These are phyloP conservation scores for Garcia nutans DNA, from an alignment of 345 rosid genomes.

Conservation along the genomic window DNA sequence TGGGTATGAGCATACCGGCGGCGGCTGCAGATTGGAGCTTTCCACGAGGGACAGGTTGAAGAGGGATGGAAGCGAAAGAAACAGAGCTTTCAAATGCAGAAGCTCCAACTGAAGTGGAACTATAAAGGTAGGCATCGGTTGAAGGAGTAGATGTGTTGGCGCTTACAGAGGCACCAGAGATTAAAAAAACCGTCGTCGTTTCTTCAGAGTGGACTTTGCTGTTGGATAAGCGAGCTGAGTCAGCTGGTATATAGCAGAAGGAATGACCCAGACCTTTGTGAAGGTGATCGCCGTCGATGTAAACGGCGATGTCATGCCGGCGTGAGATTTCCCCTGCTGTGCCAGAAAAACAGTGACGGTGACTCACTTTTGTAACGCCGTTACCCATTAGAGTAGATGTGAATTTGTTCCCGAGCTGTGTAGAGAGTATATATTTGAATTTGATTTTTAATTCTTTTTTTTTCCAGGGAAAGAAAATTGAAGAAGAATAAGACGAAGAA, in stretches of 20 bases:
- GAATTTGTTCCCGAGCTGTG: neutral
- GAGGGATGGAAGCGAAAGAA: constrained; percentile 76
- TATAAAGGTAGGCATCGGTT: constrained; percentile 56
- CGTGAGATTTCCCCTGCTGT: constrained; percentile 39
- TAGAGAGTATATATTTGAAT: too few relatives aligned
- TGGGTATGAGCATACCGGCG: constrained; percentile 17
- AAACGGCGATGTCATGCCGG: constrained; percentile 42
- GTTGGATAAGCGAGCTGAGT: constrained; percentile 47
- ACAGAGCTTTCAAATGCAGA: constrained; percentile 90
- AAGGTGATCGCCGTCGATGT: constrained; percentile 43
- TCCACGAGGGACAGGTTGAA: constrained; percentile 75
- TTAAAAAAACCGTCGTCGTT: constrained; percentile 75
- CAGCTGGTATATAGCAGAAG: constrained; percentile 87
- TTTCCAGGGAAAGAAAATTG: neutral
- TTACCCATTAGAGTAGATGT: constrained; percentile 61
- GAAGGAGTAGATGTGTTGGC: constrained; percentile 91
- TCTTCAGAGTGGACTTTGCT: constrained; percentile 72
- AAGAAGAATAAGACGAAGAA: constrained; percentile 15
- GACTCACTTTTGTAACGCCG: constrained; percentile 58
- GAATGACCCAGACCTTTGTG: constrained; percentile 92
- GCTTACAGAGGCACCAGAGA: constrained; percentile 95
- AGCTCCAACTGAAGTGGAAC: constrained; percentile 51
- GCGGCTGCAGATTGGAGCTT: constrained; percentile 2
- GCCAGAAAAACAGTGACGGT: constrained; percentile 65
- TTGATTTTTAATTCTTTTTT: neutral